Evolutionary conservation across 306 rosid genomes (phyloP).

Genomic region (Styphnolobium japonicum): DNA sequence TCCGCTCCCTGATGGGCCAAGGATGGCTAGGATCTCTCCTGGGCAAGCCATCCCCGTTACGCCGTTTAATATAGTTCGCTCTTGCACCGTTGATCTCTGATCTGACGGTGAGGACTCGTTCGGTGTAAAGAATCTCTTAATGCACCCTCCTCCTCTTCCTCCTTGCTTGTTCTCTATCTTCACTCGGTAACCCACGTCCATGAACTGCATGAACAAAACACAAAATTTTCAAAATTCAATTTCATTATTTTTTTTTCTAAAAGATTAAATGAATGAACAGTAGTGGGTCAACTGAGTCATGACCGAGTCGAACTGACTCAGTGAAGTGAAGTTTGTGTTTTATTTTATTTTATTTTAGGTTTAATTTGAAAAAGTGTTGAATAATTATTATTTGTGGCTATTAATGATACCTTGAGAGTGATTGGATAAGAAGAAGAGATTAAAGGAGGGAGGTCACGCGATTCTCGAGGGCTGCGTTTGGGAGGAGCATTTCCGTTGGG

Average conservation of each 20-base stretch:
- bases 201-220: conserved; percentile 68
- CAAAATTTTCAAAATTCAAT: background rate
- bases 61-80: conserved; percentile 57
- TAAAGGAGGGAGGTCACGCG: conserved; percentile 46
- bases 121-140: conserved; percentile 28
- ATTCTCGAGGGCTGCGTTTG: conserved; percentile 34
- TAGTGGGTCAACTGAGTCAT: background rate
- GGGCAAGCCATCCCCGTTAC: conserved; percentile 76
- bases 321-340: background rate
- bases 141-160: conserved; percentile 8
- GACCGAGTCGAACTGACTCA: background rate
- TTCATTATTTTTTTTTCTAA: background rate
- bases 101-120: conserved; percentile 11
- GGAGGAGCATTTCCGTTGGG: background rate
- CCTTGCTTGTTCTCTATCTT: conserved; percentile 41
- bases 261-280: background rate
- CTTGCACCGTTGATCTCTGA: conserved; percentile 37
- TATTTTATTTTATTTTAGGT: background rate
- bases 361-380: too few relatives aligned
- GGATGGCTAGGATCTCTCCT: conserved; percentile 78
- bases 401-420: conserved; percentile 64
- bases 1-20: conserved; percentile 92
- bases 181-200: conserved; percentile 64
- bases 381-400: too few relatives aligned
- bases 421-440: conserved; percentile 54